phyloP scores from a whole-genome alignment of 164 flowering plant species.

The Paratinospora sagittata region DNA sequence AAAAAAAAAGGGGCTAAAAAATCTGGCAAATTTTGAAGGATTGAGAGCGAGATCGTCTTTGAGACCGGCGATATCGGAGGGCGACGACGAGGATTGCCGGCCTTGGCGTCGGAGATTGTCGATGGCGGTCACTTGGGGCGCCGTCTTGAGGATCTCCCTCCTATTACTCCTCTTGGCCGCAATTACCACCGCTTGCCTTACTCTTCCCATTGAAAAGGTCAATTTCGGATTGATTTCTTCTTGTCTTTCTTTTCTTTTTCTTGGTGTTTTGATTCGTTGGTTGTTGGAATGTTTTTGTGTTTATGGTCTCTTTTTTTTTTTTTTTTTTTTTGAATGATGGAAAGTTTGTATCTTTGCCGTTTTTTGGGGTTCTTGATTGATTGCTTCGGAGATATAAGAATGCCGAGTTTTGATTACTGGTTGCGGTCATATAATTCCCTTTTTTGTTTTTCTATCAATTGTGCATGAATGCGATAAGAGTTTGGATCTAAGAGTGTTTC shows the following conservation, averaged over 20 bases:
- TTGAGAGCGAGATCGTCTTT: slow-evolving; percentile 51
- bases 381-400: too few species aligned
- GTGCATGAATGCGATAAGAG: too few species aligned
- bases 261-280: neutral
- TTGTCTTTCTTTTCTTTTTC: neutral
- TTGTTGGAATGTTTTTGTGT: neutral
- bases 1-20: too few species aligned
- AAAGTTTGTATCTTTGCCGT: too few species aligned
- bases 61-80: slow-evolving; percentile 37
- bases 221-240: neutral
- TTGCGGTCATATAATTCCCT: too few species aligned
- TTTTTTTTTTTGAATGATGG: too few species aligned
- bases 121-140: slow-evolving; percentile 53
- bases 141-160: slow-evolving; percentile 42
- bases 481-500: too few species aligned
- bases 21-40: slow-evolving; percentile 59
- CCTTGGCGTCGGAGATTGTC: slow-evolving; percentile 50
- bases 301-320: too few species aligned
- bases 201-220: slow-evolving; percentile 76
- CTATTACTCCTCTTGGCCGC: slow-evolving; percentile 48
- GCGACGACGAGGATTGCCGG: slow-evolving; percentile 49
- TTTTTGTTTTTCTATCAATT: too few species aligned
- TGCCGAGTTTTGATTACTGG: too few species aligned
- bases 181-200: slow-evolving; percentile 43
- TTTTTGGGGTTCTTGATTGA: too few species aligned